Conservation (phyloP, 1,284 basidiomycete species). For the Melampsora larici-populina region DNA sequence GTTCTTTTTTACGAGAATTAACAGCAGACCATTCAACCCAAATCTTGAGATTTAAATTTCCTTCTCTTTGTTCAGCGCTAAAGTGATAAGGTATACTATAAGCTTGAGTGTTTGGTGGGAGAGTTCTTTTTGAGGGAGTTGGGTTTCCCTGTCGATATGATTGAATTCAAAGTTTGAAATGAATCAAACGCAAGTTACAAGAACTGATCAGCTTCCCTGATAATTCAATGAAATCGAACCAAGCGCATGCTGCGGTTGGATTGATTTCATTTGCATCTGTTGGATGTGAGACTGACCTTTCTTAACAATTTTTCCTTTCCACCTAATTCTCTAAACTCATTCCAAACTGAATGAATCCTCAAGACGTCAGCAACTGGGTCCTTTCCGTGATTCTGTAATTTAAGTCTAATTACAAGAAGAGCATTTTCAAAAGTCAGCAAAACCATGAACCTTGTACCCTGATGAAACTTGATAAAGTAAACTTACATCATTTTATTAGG, state of each 20-base stretch:
- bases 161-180: neutral
- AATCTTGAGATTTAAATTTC: slow-evolving; percentile 25
- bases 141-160: slow-evolving; percentile 20
- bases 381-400: slow-evolving; percentile 27
- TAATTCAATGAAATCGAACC: neutral
- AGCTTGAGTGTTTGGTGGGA: slow-evolving; percentile 31
- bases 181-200: neutral
- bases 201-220: neutral
- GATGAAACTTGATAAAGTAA: neutral
- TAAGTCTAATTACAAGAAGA: slow-evolving; percentile 9
- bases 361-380: slow-evolving; percentile 36
- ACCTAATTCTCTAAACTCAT: slow-evolving; percentile 42
- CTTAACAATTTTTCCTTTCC: slow-evolving; percentile 37
- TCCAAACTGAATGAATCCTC: slow-evolving; percentile 37
- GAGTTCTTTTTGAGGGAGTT: slow-evolving; percentile 24
- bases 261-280: no score
- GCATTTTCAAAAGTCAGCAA: slow-evolving; percentile 6
- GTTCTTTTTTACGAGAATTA: slow-evolving; percentile 18
- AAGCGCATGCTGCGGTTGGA: no score
- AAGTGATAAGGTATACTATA: slow-evolving; percentile 29
- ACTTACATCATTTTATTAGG: slow-evolving; percentile 41
- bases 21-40: slow-evolving; percentile 40
- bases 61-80: slow-evolving; percentile 40
- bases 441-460: neutral
- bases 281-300: neutral